Conservation (phyloP, 495 filamentous ascomycete species). For the Amniculicola lignicola region DNA sequence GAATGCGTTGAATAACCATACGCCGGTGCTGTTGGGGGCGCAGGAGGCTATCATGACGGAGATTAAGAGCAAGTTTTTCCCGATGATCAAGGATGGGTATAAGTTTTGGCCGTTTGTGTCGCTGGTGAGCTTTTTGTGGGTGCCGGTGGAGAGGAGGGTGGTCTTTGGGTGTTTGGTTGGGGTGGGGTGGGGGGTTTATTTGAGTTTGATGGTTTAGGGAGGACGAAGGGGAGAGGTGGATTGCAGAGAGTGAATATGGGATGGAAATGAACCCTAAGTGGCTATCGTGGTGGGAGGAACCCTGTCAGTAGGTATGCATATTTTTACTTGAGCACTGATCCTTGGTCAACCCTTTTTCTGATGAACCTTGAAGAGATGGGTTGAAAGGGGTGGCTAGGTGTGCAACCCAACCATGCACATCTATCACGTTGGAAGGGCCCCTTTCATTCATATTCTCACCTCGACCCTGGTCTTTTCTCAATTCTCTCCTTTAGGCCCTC, state of each 20-base stretch:
- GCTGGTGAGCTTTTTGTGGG: conserved; percentile 70
- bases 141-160: conserved; percentile 72
- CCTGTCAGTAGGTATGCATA: too few species aligned
- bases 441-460: too few species aligned
- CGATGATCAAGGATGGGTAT: conserved; percentile 68
- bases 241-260: too few species aligned
- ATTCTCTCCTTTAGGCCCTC: too few species aligned
- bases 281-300: background rate
- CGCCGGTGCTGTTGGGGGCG: conserved; percentile 1
- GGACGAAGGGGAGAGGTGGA: background rate
- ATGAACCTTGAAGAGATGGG: too few species aligned
- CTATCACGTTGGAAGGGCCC: too few species aligned
- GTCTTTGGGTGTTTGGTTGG: conserved; percentile 78
- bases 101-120: conserved; percentile 85
- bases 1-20: conserved; percentile 31
- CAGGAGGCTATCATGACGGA: background rate
- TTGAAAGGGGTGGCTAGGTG: too few species aligned
- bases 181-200: conserved; percentile 80
- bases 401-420: too few species aligned
- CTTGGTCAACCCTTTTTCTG: too few species aligned
- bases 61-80: conserved; percentile 57
- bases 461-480: too few species aligned
- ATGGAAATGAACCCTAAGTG: background rate
- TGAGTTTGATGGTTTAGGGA: conserved; percentile 51
- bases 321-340: too few species aligned